Base-by-base conservation (phyloP, 352 stramenopile species). In the Globisporangium uncinulatum region DNA sequence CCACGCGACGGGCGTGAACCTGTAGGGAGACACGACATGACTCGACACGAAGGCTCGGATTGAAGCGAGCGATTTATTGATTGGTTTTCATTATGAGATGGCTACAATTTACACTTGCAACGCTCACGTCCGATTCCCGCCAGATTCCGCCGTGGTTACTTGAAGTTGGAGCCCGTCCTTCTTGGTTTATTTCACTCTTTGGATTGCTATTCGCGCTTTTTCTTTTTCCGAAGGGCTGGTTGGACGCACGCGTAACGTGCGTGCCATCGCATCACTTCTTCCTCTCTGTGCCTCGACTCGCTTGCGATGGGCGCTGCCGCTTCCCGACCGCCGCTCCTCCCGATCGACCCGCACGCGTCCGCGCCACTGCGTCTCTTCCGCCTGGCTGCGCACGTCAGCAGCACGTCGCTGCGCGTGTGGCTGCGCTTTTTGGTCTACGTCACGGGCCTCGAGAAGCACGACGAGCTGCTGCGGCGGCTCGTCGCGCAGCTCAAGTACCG, bases 341-440 rank as follows among this genome's bases (percentile, higher is more conserved):
- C 14, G 11, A 31, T 24, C 17, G 15, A 36, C 29, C 10, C 46
- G 19, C 43, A 17, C 14, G 21, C 6, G 29, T 46, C 59, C 24
- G 19, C 43, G 32, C 44, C 54, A 49, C 17, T 59, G 57, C 21
- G 60, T 43, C 54, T 65, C 37, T 19, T 75, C 3, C 17, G 32
- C 11, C 63, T 69, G 24, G 24, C 71, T 1, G 51, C 31, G 17
- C 57, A 70, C 44, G 70, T 67, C 34, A 44, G 66, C 4, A 59
- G 71, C 42, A 57, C 65, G 45, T 66, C 79, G 20, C 7, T 87
- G 43, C 64, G 79, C 55, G 47, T 82, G 44, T 86, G 70, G 75
- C n/a, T 78, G 62, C 82, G 84, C 43, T 87, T 92, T 47, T 90
- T 77, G 79, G 75, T 94, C 67, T 92, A 86, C 63, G 65, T 80